Base-by-base conservation (phyloP, 768 basidiomycete genomes). In the Leccinum disarticulatum region DNA sequence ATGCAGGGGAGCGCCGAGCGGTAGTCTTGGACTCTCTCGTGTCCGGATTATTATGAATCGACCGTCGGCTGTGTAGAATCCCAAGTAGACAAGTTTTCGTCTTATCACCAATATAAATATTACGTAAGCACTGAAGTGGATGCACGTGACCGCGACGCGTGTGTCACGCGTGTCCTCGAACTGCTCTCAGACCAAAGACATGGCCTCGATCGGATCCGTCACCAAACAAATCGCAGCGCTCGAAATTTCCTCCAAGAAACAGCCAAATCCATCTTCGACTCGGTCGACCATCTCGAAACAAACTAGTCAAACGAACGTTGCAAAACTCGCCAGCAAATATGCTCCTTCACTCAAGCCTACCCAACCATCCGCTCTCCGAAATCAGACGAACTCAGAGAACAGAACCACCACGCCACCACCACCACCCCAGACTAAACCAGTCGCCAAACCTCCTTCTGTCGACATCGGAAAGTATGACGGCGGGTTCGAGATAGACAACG, bases 391-490 rank as follows among this genome's bases (percentile, higher is more conserved):
- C 52, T 14, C 65, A 57, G 66, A 70, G 33, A 68, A 60, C 47
- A 68, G 61, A 43, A 71, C 67, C 27, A 65, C 64, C 19, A 68
- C 74, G 27, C 66, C 66, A 4, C 56, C 59, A 1, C 56, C 59
- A 13, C 58, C 64, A 27, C 41, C 41, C 5, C 43, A 46, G 43
- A 65, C 62, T 33, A 73, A 69, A 56, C 54, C 58, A 22, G 58
- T 54, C 27, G 22, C 69, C 28, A 64, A 73, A 64, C 36, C 66
- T 22, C 35, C 64, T 43, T 25, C 50, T 10, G 73, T 93, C 43
- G 92, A 93, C 67, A 93, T 97, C 35, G 95, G 96, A 30, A 82
- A 78, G 50, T 99, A 99, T 72, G 96, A 99, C 63, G 95, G 95
- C n/a, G 95, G 95, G 3, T 83, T 98, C n/a, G 95, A 97, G 75